A percentile compares a stretch with the other conserved stretches of the same genome.
Evolutionary conservation across 208 protist species (phyloP).

Genomic region (Leishmania major): DNA sequence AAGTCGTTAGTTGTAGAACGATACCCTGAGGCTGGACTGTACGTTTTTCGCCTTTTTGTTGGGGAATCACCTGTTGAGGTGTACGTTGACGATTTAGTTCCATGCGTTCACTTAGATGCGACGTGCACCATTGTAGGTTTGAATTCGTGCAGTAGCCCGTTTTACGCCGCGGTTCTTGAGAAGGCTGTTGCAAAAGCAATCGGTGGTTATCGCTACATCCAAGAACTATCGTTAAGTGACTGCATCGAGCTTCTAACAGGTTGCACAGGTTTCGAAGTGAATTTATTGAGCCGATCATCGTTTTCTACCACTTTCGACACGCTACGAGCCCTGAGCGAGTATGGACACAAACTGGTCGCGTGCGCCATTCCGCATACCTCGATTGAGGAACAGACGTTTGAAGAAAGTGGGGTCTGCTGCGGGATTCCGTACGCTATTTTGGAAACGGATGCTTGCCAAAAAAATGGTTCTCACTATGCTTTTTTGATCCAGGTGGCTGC

Average conservation of each 20-base stretch:
- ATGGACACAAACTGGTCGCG: constrained; percentile 19
- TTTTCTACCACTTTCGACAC: constrained; percentile 19
- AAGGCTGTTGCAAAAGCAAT: constrained; percentile 74
- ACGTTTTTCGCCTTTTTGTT: constrained; percentile 40
- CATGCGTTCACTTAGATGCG: constrained; percentile 26
- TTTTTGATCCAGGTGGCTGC: constrained; percentile 27
- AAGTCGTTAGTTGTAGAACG: constrained; percentile 11
- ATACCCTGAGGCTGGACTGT: constrained; percentile 14
- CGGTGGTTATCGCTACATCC: constrained; percentile 56
- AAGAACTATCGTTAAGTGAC: constrained; percentile 49
- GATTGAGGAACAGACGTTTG: constrained; percentile 17
- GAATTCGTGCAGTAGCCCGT: constrained; percentile 39
- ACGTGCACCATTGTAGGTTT: constrained; percentile 37
- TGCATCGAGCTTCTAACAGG: constrained; percentile 60
- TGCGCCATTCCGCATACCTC: constrained; percentile 14
- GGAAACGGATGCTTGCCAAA: constrained; percentile 27
- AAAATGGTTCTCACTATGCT: constrained; percentile 29
- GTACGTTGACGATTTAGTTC: constrained; percentile 65
- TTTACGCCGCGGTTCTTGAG: constrained; percentile 68
- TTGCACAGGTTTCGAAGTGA: constrained; percentile 54
- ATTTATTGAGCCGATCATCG: constrained; percentile 21
- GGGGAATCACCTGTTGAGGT: constrained; percentile 35
- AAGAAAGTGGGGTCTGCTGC: constrained; percentile 27
- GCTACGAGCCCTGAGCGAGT: constrained; percentile 21
- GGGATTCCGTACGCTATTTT: constrained; percentile 22